Base-by-base conservation (phyloP, 2,329 filamentous ascomycete genomes). In the Cadophora malorum region DNA sequence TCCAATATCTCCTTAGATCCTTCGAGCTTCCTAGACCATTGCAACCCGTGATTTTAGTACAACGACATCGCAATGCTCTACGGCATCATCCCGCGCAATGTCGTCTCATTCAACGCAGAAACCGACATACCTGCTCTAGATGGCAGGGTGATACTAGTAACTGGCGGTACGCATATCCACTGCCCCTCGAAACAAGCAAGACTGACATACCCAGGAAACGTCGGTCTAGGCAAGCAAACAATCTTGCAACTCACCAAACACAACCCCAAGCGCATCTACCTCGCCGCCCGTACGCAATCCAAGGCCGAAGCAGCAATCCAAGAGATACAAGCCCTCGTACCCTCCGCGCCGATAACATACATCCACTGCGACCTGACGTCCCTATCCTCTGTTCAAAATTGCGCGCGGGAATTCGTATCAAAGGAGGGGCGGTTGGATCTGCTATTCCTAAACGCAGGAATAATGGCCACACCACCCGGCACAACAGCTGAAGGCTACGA, bases 401-500 rank as follows among this genome's bases (percentile, higher is more conserved):
- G 83, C 0, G 82, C 81, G 0, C 69, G 76, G 0, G 72, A 72
- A 0, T 80, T 86, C 68, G 59, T 76, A 0, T 65, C 75, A 2
- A 71, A 78, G 23, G 75, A 77, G 25, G 67, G 74, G 14, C 76
- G 78, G 6, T 76, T 85, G 1, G 83, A 85, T 69, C 78, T 84
- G 38, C 75, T 85, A 4, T 78, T 84, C 66, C 80, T 80, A 55
- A 83, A 84, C 67, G 82, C 83, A 0, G 83, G 81, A 0, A 77
- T 83, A 45, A 82, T 84, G 79, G 80, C 78, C 0, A 71, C 70
- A 21, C 77, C 80, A 4, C 75, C 79, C 0, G 77, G 68, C 1
- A 70, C 80, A 9, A 83, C 81, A 5, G 72, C 75, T 31, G 80
- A 85, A 21, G 83, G 83, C 16, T 85, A 83, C 67, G 84, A 86